Evolutionary conservation across 768 basidiomycete genomes (phyloP), one percentile per base, ranked within the genome.

Genomic region (Hygrophorus russula): DNA sequence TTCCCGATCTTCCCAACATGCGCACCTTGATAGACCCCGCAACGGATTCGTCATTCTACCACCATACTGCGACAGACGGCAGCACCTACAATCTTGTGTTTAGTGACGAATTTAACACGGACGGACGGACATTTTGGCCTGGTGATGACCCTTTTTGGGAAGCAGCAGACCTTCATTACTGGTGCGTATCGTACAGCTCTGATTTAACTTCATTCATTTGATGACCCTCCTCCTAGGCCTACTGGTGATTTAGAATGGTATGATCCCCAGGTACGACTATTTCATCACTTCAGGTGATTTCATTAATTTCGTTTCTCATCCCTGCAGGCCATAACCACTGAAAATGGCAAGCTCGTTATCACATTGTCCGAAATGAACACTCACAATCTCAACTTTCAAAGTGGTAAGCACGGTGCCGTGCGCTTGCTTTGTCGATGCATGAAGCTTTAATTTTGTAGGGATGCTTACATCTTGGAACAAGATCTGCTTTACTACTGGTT

Each of bases 381-480:
- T 45, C 82, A 96, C 56, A 73, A 87, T 52, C 69, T 98, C 46
- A 86, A 92, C 59, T 98, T 86, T 58, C 63, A 78, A 60, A 84
- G 82, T 44, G 90, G 83, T 69, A 62, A 55, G 78, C 59, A 48
- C 7, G 31, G 5, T 24, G 70, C 69, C 20, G 68, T 45, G 60
- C 2, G 45, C 42, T 49, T 15, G 42, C 39, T 37, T 24, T 20
- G 39, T 48, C 24, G 53, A 15, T 41, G 51, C 19, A 41, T 45
- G 18, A 27, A 39, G 3, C 14, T 35, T 17, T 24, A 7, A 24
- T 24, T 40, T 14, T 38, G 30, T 46, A 73, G 78, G 76, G 30
- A 82, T 82, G 80, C 42, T 92, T 8, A 79, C 83, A 51, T 74
- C 80, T 10, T 96, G 93, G 92, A 94, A 96, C 63, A 89, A 96